Base-by-base conservation (phyloP, 2,329 filamentous ascomycete genomes). In the Cladosporium colombiae region DNA sequence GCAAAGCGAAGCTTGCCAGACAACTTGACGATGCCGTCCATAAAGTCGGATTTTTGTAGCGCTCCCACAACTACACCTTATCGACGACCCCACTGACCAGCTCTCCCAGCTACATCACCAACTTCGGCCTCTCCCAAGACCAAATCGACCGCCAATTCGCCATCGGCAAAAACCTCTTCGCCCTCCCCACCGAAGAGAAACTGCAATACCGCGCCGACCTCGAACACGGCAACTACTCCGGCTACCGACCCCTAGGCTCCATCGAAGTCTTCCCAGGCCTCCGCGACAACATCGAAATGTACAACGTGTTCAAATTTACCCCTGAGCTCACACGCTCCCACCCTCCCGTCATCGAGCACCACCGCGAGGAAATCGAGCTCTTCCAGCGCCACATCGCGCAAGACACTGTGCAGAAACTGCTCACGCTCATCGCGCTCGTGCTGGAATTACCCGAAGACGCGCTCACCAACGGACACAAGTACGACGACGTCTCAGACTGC, bases 91-190 rank as follows among this genome's bases (percentile, higher is more conserved):
- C 14, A 5, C 29, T 52, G 37, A 58, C 25, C 18, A 33, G 2
- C 13, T n/a, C 35, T n/a, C 35, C 13, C 56, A 64, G 62, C 77
- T 88, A 88, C 68, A 82, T 89, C 29, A 84, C 83, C 65, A 87
- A 88, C 75, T 88, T 85, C 68, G 86, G 86, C 40, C 79, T 89
- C n/a, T 78, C 77, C 0, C 85, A 88, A 73, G 84, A 87, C 55
- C 79, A 87, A 71, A 81, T 89, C 2, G 83, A 89, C 70, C 79
- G 80, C 7, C 86, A 89, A 69, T 89, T 88, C 68, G 85, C 86
- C 16, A 81, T 89, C 2, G 86, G 83, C 1, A 85, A 86, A 65
- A 79, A 84, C 37, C 82, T 89, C 68, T 88, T 88, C 70, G 73
- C 81, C 5, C 78, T 89, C 0, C 80, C 86, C 0, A 78, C 81